These are phyloP conservation scores for Phytophthora melonis DNA, from an alignment of 352 stramenopile species.

Conservation along the genomic window DNA sequence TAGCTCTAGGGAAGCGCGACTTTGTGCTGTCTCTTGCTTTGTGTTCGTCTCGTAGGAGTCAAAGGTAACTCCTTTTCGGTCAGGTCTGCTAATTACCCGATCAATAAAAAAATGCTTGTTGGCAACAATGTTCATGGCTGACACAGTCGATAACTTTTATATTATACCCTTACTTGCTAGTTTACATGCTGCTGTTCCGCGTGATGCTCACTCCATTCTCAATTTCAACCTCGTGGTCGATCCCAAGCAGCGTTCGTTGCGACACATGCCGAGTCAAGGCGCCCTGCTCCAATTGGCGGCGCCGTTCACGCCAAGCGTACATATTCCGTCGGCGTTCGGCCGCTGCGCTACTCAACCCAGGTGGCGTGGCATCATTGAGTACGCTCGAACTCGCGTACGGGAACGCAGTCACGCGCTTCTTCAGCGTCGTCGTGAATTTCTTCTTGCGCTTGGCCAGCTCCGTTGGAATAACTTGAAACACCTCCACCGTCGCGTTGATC, in stretches of 20 bases:
- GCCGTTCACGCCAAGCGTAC: slow-evolving; percentile 42
- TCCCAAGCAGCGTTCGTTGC: slow-evolving; percentile 19
- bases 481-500: slow-evolving; percentile 48
- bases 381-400: slow-evolving; percentile 8
- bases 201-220: slow-evolving; percentile 4
- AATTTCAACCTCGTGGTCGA: slow-evolving; percentile 4
- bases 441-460: slow-evolving; percentile 48
- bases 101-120: slow-evolving; percentile 20
- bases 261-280: slow-evolving; percentile 34
- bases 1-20: slow-evolving; percentile 15
- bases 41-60: slow-evolving; percentile 23
- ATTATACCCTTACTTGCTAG: slow-evolving; percentile 25
- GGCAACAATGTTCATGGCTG: not conserved
- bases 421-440: slow-evolving; percentile 46
- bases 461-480: slow-evolving; percentile 51
- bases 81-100: slow-evolving; percentile 11
- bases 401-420: slow-evolving; percentile 28
- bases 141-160: slow-evolving; percentile 3
- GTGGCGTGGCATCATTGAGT: slow-evolving; percentile 14
- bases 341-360: slow-evolving; percentile 31
- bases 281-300: slow-evolving; percentile 35
- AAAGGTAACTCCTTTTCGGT: slow-evolving; percentile 23
- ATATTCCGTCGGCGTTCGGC: slow-evolving; percentile 37
- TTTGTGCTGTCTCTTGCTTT: slow-evolving; percentile 11
- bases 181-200: slow-evolving; percentile 38